Conservation (phyloP, 2,329 filamentous ascomycete genomes). For the Pseudogymnoascus verrucosus region DNA sequence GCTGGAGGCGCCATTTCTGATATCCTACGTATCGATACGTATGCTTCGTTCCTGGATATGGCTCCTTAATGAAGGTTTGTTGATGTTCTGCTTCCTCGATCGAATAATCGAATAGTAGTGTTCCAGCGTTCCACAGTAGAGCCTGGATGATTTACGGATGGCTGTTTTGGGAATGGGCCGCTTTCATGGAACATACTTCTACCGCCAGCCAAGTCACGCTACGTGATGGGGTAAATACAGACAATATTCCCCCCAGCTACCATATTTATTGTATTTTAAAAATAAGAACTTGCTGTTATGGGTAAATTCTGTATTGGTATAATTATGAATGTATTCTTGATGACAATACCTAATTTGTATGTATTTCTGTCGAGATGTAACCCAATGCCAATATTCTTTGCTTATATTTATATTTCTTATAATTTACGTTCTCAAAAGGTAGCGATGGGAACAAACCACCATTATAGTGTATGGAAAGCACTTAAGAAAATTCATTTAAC, state of each 20-base stretch:
- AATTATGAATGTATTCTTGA: background rate
- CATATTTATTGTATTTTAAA: background rate
- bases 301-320: too few relatives aligned
- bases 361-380: background rate
- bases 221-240: background rate
- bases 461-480: background rate
- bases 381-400: background rate
- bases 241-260: background rate
- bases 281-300: too few relatives aligned
- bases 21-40: background rate
- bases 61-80: background rate
- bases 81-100: constrained; percentile 1
- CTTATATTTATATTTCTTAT: background rate
- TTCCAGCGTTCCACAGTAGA: background rate
- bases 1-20: constrained; percentile 29
- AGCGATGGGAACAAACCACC: background rate
- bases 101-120: background rate
- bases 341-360: background rate
- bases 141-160: constrained; percentile 3
- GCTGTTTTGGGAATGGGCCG: constrained; percentile 1
- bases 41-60: constrained; percentile 4
- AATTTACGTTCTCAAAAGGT: background rate
- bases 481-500: background rate
- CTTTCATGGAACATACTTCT: constrained; percentile 4
- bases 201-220: background rate